Evolutionary conservation across 108 stramenopile species (phyloP), one percentile per base, ranked within the genome.

Genomic region (Parmales sp.): DNA sequence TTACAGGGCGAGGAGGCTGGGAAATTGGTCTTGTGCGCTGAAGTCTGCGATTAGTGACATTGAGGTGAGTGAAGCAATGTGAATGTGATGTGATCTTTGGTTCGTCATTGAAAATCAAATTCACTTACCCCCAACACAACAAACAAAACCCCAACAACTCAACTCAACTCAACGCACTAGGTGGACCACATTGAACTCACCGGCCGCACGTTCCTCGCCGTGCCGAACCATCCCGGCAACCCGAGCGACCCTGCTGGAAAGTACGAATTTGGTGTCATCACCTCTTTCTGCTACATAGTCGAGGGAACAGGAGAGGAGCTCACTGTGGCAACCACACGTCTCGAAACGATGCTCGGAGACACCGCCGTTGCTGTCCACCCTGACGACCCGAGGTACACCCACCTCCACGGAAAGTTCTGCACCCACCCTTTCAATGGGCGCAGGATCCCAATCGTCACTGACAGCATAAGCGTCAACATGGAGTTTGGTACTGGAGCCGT

Each of bases 291-390:
- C 18, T 99, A 99, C 79, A 91, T 92, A 16, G 80, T 98, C 16
- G 92, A 92, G 73, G 90, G 79, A 49, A 79, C 80, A 19, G 88
- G 85, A n/a, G 96, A 98, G 80, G 80, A 90, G 68, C 69, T 99
- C 64, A 81, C 94, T 54, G 95, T 99, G 37, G 98, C 98, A 1
- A 99, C 98, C 22, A 99, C 98, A 3, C 96, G 98, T 86, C 77
- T 98, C 67, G 98, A 99, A 81, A 99, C 98, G 37, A 99, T 99
- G 96, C 78, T 99, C 63, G 98, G 98, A 60, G 98, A 99, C 82
- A 93, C 89, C 4, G 98, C 93, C 65, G 98, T 99, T 20, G 96
- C 98, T 5, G 91, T 99, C 28, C 98, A 88, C 77, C 98, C 98
- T 1, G 89, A 98, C 37, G 98, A 99, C 85, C 76, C 83, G 19